Percentiles rank a stretch among this genome's conserved stretches.
phyloP scores from a whole-genome alignment of 176 grass and related monocot genomes.

The Oryza glaberrima region DNA sequence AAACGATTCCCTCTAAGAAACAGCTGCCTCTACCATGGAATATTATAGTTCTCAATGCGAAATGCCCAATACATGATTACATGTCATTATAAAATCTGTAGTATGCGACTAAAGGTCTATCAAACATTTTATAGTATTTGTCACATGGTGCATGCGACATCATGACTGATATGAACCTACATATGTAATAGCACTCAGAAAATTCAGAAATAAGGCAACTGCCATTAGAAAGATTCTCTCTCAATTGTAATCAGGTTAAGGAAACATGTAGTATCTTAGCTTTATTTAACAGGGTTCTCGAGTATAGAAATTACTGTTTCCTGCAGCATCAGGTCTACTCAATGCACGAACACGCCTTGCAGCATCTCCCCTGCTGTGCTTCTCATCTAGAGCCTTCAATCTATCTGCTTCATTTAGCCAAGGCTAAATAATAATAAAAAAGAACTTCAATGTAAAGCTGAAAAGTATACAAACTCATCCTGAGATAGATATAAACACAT shows the following conservation, averaged over 20 bases:
- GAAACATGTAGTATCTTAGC: not conserved
- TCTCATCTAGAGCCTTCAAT: conserved; percentile 61
- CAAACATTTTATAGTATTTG: conserved; percentile 2
- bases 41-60: not conserved
- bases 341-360: conserved; percentile 56
- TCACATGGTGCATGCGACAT: not conserved
- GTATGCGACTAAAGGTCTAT: not conserved
- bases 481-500: not conserved
- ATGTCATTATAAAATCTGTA: not conserved
- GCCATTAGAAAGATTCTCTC: not conserved
- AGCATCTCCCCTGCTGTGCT: conserved; percentile 67
- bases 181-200: not conserved
- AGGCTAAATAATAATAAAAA: conserved; percentile 32
- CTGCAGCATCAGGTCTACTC: conserved; percentile 40
- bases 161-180: not conserved
- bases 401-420: conserved; percentile 70
- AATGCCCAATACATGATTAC: not conserved
- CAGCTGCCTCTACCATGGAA: not conserved
- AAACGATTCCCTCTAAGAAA: conserved; percentile 5
- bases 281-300: not conserved
- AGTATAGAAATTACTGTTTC: conserved; percentile 39
- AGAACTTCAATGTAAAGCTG: not conserved
- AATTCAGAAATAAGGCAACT: conserved; percentile 14
- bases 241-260: not conserved
- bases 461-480: too few species aligned